Base-by-base conservation (phyloP, 2,329 filamentous ascomycete genomes). In the Hymenoscyphus albidus region DNA sequence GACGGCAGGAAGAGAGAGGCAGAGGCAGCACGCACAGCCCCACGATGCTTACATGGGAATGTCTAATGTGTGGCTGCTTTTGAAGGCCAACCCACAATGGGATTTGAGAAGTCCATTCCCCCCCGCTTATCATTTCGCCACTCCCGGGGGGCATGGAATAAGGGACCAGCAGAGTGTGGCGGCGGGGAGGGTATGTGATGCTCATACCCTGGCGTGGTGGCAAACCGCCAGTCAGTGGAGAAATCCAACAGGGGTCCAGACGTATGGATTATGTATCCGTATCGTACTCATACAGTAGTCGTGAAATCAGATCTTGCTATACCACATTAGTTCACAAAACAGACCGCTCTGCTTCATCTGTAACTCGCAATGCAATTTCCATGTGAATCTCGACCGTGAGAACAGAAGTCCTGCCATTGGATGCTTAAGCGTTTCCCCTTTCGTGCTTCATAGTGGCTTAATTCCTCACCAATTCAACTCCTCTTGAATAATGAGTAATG, bases 101-200 rank as follows among this genome's bases (percentile, higher is more conserved):
- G 61, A 65, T 60, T 65, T 58, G 48, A 38, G 44, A 51, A 65
- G 61, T 63, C 59, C 64, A 44, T 55, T 65, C 35, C 13, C 48
- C 48, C 48, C 48, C 48, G 48, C 18, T 54, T 27, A 54, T 54
- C 48, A 54, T 54, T 27, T 54, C 22, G 48, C 48, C 48, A 54
- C 48, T 13, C 18, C 18, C 18, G 12, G 48, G 48, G 48, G 7
- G 16, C 42, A 16, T n/a, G 16, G 42, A 44, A 44, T 7, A 22
- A 51, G 44, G 18, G 48, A 54, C 48, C 9, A 54, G 48, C 18
- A 54, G 48, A 54, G 48, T 54, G 48, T 54, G 48, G 48, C 48
- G 48, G 18, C 16, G 42, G 42, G 42, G 42, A 18, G 42, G 13
- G 7, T 14, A 44, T 12, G 16, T 9, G 44, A 7, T 18, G 48